Evolutionary conservation across 345 rosid genomes (phyloP), one percentile per base, ranked within the genome.

Genomic region (Zanthoxylum bungeanum): DNA sequence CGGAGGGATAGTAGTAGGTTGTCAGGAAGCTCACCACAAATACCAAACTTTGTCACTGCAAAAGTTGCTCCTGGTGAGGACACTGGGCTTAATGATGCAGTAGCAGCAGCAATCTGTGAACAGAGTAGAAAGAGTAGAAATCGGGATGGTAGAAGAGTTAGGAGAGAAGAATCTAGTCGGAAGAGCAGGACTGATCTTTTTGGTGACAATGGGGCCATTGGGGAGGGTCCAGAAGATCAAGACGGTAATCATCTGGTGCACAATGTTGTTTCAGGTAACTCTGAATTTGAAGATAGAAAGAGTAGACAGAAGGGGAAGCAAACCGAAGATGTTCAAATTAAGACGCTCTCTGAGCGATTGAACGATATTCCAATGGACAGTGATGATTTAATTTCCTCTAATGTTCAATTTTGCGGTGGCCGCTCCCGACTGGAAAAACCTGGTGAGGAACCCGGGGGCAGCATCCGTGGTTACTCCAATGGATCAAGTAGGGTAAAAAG

Each of bases 281-380:
- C 86, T 4, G 85, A 77, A 69, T 84, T 86, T 42, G 84, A 76
- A 77, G 80, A 77, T 67, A 82, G 88, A 40, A 80, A 44, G 62
- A 79, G 72, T 69, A 84, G 75, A 60, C 81, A 78, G 51, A 86
- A 84, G 80, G 92, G 86, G 66, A 92, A 85, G 79, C 82, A 63
- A 59, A 72, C 75, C 50, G 80, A 87, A 65, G 86, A 77, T 46
- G 47, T 52, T 80, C 75, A 66, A 60, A 51, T 71, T 60, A 93
- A 85, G 86, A 89, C 86, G 22, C 79, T 96, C 27, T 86, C 94
- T 33, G 90, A 96, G 80, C 97, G 85, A 75, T 69, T 89, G 85
- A 75, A 87, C 42, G 89, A 89, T 66, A 61, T 83, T 63, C 72
- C 75, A 24, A 51, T 78, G 78, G 97, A 88, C 67, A 88, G 88